A percentile compares a stretch with the other conserved stretches of the same genome.
phyloP scores from a whole-genome alignment of 192 early-diverging fungal genomes.

The Spinellus fusiger region DNA sequence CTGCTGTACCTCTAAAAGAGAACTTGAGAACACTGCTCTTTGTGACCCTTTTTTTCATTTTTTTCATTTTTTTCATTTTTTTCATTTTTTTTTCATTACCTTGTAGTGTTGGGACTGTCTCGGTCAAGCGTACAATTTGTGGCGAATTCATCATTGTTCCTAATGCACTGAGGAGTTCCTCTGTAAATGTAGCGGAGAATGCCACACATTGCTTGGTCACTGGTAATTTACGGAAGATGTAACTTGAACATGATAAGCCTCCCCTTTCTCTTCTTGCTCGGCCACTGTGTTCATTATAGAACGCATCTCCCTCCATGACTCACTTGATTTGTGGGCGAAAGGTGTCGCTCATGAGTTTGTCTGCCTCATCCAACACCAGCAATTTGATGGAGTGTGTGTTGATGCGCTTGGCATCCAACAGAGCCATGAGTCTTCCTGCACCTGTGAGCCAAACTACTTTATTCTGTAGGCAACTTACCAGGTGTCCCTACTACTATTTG shows the following conservation, averaged over 20 bases:
- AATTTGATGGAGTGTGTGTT: slow-evolving; percentile 32
- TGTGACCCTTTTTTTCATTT: background rate
- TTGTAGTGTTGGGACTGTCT: slow-evolving; percentile 43
- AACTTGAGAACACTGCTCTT: background rate
- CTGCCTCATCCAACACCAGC: slow-evolving; percentile 56
- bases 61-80: background rate
- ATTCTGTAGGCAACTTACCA: slow-evolving; percentile 14
- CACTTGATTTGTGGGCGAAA: slow-evolving; percentile 38
- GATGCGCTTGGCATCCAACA: slow-evolving; percentile 37
- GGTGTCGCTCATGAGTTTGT: slow-evolving; percentile 50
- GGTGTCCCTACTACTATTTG: slow-evolving; percentile 52
- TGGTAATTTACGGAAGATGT: slow-evolving; percentile 34
- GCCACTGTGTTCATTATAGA: too few relatives aligned
- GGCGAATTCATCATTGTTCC: slow-evolving; percentile 39
- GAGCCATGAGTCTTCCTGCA: slow-evolving; percentile 34
- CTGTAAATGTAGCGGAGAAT: slow-evolving; percentile 57
- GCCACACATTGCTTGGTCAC: slow-evolving; percentile 45
- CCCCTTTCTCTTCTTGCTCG: too few relatives aligned
- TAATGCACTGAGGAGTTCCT: slow-evolving; percentile 33
- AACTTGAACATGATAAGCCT: too few relatives aligned
- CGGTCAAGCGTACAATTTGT: slow-evolving; percentile 41
- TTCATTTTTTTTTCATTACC: slow-evolving; percentile 25
- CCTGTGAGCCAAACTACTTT: background rate
- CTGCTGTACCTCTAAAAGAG: slow-evolving; percentile 41
- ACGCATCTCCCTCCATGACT: background rate